These are phyloP conservation scores for Candida khao-thaluensis DNA, from an alignment of 805 yeast species.

Conservation along the genomic window DNA sequence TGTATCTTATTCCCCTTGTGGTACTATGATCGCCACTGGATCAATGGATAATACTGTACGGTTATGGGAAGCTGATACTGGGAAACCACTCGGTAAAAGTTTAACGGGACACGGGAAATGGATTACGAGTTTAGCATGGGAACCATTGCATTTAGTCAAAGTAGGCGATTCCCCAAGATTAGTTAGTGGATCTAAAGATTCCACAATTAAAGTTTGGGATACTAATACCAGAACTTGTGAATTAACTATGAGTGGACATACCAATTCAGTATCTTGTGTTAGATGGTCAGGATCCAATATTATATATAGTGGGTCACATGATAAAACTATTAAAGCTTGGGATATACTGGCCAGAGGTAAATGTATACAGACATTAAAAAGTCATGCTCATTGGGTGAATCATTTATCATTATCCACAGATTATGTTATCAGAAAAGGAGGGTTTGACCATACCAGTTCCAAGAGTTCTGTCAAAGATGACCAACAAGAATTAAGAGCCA, in stretches of 20 bases:
- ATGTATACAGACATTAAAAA: conserved; percentile 71
- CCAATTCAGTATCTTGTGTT: conserved; percentile 89
- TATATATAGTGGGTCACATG: conserved; percentile 89
- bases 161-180: conserved; percentile 68
- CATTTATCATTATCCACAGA: conserved; percentile 92
- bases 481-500: conserved; percentile 33
- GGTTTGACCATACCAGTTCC: conserved; percentile 70
- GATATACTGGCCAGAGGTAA: conserved; percentile 71
- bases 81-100: conserved; percentile 70
- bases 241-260: conserved; percentile 80
- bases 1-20: conserved; percentile 90
- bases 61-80: conserved; percentile 80
- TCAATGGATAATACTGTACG: conserved; percentile 90
- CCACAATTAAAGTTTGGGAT: conserved; percentile 89
- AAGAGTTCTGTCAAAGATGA: conserved; percentile 29
- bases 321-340: conserved; percentile 92
- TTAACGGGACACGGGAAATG: conserved; percentile 83
- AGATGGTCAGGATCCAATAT: conserved; percentile 92
- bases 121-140: conserved; percentile 91
- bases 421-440: conserved; percentile 81
- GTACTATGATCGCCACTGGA: conserved; percentile 89
- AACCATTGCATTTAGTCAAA: conserved; percentile 79
- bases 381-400: conserved; percentile 98
- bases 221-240: conserved; percentile 63
- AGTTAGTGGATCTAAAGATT: conserved; percentile 89